Evolutionary conservation across 179 eudicot genomes (phyloP).

Genomic region (Silene coronaria): DNA sequence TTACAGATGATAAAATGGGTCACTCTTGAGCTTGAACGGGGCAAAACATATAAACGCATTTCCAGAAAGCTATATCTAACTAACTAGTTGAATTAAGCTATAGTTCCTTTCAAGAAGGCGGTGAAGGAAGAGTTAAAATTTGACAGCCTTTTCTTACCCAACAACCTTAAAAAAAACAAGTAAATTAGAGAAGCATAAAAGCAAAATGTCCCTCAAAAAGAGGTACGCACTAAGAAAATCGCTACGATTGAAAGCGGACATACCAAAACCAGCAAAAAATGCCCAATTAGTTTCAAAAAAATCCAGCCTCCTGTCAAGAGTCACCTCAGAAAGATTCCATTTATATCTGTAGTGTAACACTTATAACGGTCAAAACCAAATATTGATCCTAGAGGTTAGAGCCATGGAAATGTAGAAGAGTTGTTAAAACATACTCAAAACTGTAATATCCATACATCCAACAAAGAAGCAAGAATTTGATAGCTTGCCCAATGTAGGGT

Average conservation of each 20-base stretch:
- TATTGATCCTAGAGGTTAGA: conserved; percentile 9
- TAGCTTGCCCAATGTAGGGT: conserved; percentile 69
- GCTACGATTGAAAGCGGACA: not conserved
- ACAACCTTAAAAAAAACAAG: not conserved
- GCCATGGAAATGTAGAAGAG: not conserved
- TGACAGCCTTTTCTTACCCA: no score
- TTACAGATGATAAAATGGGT: no score
- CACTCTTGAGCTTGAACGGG: no score
- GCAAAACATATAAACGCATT: no score
- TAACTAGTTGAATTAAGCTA: no score
- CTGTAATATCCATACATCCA: conserved; percentile 99
- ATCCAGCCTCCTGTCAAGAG: conserved; percentile 78
- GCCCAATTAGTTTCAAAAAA: conserved; percentile 98
- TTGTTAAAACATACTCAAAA: conserved; percentile 69
- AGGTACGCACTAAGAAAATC: conserved; percentile 15
- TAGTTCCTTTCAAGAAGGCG: no score
- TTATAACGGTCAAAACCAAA: not conserved
- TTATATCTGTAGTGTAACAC: conserved; percentile 57
- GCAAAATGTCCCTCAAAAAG: not conserved
- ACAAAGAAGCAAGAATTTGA: conserved; percentile 76
- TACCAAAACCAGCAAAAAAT: conserved; percentile 98
- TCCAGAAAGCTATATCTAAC: no score
- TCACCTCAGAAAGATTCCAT: conserved; percentile 87
- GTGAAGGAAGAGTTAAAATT: no score
- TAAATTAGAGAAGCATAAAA: not conserved